Evolutionary conservation across 2,329 filamentous ascomycete genomes (phyloP), one percentile per base, ranked within the genome.

Genomic region (Phaeomoniella chlamydospora): DNA sequence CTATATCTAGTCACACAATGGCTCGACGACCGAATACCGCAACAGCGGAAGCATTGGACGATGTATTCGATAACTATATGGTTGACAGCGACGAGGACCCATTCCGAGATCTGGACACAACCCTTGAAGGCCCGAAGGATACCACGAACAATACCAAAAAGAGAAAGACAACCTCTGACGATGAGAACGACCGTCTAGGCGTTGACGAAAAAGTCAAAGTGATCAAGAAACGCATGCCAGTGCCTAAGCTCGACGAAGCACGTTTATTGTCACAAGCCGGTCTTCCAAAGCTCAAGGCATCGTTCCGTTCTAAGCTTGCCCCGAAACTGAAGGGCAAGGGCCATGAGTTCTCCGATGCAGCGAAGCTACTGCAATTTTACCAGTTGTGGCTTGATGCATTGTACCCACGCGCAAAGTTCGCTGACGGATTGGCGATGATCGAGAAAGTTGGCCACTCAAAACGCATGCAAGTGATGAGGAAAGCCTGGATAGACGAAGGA

Each of bases 341-440:
- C 1, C 84, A 96, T 53, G 90, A 98, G 77, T 96, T 90, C 57
- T 78, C 80, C 13, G 90, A 98, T 52, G 74, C 86, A 9, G 72
- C 78, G 0, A 74, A 77, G 12, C 69, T 98, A 15, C 68, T 98
- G 33, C 84, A 82, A 15, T 83, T 92, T 53, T 98, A 96, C 53
- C 90, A 96, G 54, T 59, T 94, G 38, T 98, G 90, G 90, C 79
- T 98, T 2, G 88, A 98, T 57, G 86, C 94, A 51, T 67, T 98
- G 10, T 98, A 87, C 51, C 90, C 90, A 10, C 86, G 92, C 51
- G 90, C 88, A 4, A 88, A 86, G 50, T 98, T 98, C 50, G 72
- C 82, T 33, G 90, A 98, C 50, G 90, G 82, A 2, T 64, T 96
- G 4, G 64, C 70, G 29, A 94, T 96, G 65, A 83, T 96, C 2